phyloP scores from a whole-genome alignment of 2,329 filamentous ascomycete genomes.

The Aspergillus sp. region DNA sequence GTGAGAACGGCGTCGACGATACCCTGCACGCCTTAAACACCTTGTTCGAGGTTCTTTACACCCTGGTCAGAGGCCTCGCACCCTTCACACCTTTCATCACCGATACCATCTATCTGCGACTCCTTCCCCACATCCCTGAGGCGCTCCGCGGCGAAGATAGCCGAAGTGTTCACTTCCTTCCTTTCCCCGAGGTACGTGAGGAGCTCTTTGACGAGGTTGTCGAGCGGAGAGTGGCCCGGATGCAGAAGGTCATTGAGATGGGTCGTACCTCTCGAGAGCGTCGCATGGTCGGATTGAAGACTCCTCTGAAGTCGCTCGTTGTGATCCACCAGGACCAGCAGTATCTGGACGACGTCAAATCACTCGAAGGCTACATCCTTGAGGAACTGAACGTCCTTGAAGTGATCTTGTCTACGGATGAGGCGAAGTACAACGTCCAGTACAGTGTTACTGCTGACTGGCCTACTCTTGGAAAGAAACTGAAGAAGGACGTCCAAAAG shows the following conservation, averaged over 20 bases:
- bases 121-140: constrained; percentile 78
- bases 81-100: constrained; percentile 96
- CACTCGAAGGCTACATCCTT: constrained; percentile 80
- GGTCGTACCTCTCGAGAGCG: constrained; percentile 83
- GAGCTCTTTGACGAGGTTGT: constrained; percentile 85
- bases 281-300: constrained; percentile 81
- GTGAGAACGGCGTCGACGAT: constrained; percentile 80
- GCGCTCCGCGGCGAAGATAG: constrained; percentile 68
- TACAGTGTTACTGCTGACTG: constrained; percentile 90
- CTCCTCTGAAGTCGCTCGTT: constrained; percentile 82
- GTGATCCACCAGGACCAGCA: constrained; percentile 81
- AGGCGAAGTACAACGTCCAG: constrained; percentile 87
- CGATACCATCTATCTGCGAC: constrained; percentile 86
- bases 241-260: constrained; percentile 95
- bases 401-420: constrained; percentile 78
- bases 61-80: constrained; percentile 80
- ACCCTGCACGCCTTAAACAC: constrained; percentile 90
- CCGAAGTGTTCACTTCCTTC: constrained; percentile 87
- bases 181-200: constrained; percentile 83
- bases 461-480: constrained; percentile 91
- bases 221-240: constrained; percentile 81
- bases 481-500: constrained; percentile 89
- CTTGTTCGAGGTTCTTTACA: constrained; percentile 89
- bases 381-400: constrained; percentile 92
- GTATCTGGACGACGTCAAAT: constrained; percentile 83